A percentile compares a stretch with the other conserved stretches of the same genome.
These are phyloP conservation scores for Daldinia loculata DNA, from an alignment of 495 filamentous ascomycete genomes.

Conservation along the genomic window DNA sequence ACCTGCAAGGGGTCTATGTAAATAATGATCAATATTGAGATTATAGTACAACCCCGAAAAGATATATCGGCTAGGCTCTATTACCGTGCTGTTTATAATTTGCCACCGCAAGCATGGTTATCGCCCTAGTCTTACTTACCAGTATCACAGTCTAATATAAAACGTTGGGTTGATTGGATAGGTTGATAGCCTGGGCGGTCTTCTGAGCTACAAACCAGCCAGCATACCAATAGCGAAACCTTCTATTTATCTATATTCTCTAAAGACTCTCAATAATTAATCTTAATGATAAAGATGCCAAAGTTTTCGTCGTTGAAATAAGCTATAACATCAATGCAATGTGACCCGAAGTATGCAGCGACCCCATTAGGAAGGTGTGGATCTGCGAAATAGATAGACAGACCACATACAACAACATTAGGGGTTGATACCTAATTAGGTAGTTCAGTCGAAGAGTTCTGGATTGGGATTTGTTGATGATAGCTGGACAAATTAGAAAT, in stretches of 20 bases:
- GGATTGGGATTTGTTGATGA: not conserved
- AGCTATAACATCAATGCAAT: conserved; percentile 30
- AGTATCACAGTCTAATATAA: not conserved
- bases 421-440: not conserved
- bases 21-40: not conserved
- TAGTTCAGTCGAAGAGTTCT: not conserved
- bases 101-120: not conserved
- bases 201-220: not conserved
- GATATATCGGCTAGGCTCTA: not conserved
- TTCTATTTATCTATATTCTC: not conserved
- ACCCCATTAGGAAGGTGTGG: conserved; percentile 37
- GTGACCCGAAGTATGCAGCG: conserved; percentile 25
- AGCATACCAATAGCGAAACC: not conserved
- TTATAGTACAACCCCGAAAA: not conserved
- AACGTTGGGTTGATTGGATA: too few species aligned
- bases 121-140: not conserved
- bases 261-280: not conserved
- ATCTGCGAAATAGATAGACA: not conserved
- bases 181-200: not conserved
- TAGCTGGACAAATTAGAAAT: not conserved
- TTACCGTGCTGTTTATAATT: not conserved
- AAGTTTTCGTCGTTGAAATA: conserved; percentile 28
- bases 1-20: not conserved
- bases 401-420: not conserved
- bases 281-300: not conserved